A percentile compares a stretch with the other conserved stretches of the same genome.
These are phyloP conservation scores for Metrosideros polymorpha DNA, from an alignment of 441 rosid species.

Conservation along the genomic window DNA sequence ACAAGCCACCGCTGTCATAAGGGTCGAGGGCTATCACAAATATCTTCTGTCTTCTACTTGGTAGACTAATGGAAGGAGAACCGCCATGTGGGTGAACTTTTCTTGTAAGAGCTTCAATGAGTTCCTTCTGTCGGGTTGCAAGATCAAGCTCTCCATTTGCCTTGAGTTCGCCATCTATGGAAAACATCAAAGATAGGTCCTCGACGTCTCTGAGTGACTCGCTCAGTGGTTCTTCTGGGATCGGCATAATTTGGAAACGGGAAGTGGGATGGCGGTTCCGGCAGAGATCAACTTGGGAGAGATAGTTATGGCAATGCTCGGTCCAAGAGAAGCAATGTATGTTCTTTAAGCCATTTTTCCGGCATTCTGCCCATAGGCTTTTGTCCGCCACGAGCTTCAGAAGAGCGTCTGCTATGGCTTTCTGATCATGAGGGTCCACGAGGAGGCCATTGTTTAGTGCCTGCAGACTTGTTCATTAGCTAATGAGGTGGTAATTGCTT, in stretches of 20 bases:
- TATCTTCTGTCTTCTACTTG: slow-evolving; percentile 75
- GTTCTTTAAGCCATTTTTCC: slow-evolving; percentile 48
- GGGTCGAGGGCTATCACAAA: slow-evolving; percentile 63
- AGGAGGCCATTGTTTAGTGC: slow-evolving; percentile 60
- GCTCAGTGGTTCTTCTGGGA: slow-evolving; percentile 81
- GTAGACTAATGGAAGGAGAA: slow-evolving; percentile 31
- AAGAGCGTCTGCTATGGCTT: slow-evolving; percentile 54
- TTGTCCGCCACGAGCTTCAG: slow-evolving; percentile 58
- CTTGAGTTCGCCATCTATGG: slow-evolving; percentile 66
- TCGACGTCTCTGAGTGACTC: slow-evolving; percentile 75
- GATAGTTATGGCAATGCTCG: slow-evolving; percentile 73
- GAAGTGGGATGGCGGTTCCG: slow-evolving; percentile 69
- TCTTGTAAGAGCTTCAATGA: slow-evolving; percentile 57
- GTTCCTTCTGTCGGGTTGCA: slow-evolving; percentile 61
- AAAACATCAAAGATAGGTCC: slow-evolving; percentile 74
- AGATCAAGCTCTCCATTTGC: slow-evolving; percentile 66
- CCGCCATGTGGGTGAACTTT: slow-evolving; percentile 35
- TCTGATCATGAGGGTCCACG: slow-evolving; percentile 58
- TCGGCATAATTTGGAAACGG: slow-evolving; percentile 49
- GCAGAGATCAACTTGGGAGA: slow-evolving; percentile 72
- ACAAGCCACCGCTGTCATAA: slow-evolving; percentile 37
- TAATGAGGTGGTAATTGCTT: not conserved
- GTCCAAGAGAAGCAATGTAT: slow-evolving; percentile 64
- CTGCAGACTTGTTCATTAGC: slow-evolving; percentile 10
- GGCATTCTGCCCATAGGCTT: slow-evolving; percentile 49